These are phyloP conservation scores for Garcia nutans DNA, from an alignment of 345 rosid genomes.

Conservation along the genomic window DNA sequence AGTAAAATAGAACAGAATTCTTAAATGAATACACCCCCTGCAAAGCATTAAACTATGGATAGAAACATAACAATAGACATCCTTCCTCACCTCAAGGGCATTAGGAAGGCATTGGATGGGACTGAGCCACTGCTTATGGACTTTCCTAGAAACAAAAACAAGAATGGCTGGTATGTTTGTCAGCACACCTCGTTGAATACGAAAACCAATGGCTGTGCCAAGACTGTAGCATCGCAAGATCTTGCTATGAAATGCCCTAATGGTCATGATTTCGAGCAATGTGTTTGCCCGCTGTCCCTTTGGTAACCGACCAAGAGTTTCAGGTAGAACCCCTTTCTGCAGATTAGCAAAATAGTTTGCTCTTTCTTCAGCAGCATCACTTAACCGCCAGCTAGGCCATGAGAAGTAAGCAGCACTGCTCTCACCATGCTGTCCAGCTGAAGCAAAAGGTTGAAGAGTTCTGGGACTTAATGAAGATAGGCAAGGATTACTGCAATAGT, in stretches of 20 bases:
- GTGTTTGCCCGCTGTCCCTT: conserved; percentile 84
- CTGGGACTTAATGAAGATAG: conserved; percentile 50
- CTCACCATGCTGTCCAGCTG: conserved; percentile 77
- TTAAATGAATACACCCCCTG: not conserved
- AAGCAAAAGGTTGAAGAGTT: conserved; percentile 60
- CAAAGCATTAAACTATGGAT: not conserved
- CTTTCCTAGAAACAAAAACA: conserved; percentile 92
- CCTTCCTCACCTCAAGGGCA: conserved; percentile 66
- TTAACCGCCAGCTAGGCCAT: conserved; percentile 79
- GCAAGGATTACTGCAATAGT: conserved; percentile 45
- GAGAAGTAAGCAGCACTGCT: conserved; percentile 90
- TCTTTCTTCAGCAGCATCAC: conserved; percentile 82
- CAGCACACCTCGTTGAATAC: conserved; percentile 67
- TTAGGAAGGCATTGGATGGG: conserved; percentile 77
- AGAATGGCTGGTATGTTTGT: conserved; percentile 88
- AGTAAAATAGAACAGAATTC: conserved; percentile 12
- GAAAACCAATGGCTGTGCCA: conserved; percentile 94
- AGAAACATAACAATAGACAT: not conserved
- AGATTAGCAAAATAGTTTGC: conserved; percentile 90
- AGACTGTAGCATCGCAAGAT: conserved; percentile 78
- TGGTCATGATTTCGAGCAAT: conserved; percentile 88
- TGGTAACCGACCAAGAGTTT: conserved; percentile 63
- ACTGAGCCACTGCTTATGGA: conserved; percentile 89
- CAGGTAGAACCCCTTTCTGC: conserved; percentile 89
- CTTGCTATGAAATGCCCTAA: conserved; percentile 94